Base-by-base conservation (phyloP, 2,329 filamentous ascomycete species). In the Xylaria sp. region DNA sequence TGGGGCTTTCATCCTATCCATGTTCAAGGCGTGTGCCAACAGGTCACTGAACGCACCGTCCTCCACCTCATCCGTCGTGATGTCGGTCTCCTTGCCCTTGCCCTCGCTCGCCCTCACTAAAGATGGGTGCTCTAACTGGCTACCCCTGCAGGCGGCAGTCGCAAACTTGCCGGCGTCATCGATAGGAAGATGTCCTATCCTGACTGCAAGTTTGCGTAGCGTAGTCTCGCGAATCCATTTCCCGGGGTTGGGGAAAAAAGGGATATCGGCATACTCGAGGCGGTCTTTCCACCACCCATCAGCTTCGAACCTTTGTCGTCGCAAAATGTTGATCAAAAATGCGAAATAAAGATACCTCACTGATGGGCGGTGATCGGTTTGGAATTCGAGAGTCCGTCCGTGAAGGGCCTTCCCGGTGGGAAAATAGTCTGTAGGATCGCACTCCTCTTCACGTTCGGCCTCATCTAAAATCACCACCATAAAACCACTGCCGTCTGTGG, bases 271-370 rank as follows among this genome's bases (percentile, higher is more conserved):
- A 54, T 54, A 55, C 20, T 6, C 23, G 41, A 59, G 20, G 37
- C 50, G 63, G 20, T 60, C 61, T 61, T 50, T 61, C 58, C 46
- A 51, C 58, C 58, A 61, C 32, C 58, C 58, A 48, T 51, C 25
- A 20, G 41, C 58, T 28, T 50, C 58, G n/a, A 51, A 61, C 46
- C 28, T 48, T 23, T 61, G 28, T 34, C 58, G 44, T 13, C 58
- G 58, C 25, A 61, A 23, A 48, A 68, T 46, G 44, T 66, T 66
- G 23, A 70, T 68, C 25, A 56, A 62, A 48, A 63, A 70, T 37
- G 50, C 54, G 39, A 66, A 68, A 51, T 68, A 66, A 32, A 70
- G 46, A 51, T 68, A 63, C 48, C 65, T 62, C 48, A 65, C 63
- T 39, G 65, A 61, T n/a, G 65, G 69, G 54, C 62, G 69, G 39